Evolutionary conservation across 2,329 filamentous ascomycete species (phyloP).

Genomic region (Beauveria sp.): DNA sequence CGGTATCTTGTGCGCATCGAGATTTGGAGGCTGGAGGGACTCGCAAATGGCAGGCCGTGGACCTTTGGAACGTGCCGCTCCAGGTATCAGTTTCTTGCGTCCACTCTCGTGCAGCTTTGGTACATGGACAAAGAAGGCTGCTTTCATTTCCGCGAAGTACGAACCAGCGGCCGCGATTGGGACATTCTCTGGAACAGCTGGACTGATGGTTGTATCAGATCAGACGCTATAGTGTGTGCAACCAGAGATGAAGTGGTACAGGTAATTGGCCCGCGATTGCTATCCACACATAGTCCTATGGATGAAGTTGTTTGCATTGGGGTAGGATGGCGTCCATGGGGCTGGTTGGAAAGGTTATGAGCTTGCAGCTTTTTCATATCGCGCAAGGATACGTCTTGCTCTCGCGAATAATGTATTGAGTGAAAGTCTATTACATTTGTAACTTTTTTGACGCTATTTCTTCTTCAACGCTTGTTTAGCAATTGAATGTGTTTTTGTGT

Average conservation of each 20-base stretch:
- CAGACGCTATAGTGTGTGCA: background rate
- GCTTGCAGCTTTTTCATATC: background rate
- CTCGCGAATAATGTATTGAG: background rate
- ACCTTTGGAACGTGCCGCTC: background rate
- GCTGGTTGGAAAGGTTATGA: conserved; percentile 1
- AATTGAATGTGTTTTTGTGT: background rate
- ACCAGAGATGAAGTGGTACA: background rate
- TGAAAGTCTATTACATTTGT: too few relatives aligned
- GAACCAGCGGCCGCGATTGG: conserved; percentile 12
- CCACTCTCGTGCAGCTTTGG: conserved; percentile 11
- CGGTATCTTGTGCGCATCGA: conserved; percentile 4
- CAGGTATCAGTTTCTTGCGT: conserved; percentile 1
- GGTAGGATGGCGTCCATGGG: background rate
- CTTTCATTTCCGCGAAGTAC: background rate
- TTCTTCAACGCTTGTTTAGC: background rate
- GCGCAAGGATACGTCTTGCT: background rate
- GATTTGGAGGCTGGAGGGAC: background rate
- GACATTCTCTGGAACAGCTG: conserved; percentile 24
- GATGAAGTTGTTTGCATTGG: background rate
- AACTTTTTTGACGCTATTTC: background rate
- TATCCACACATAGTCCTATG: conserved; percentile 9
- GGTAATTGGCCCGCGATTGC: conserved; percentile 8
- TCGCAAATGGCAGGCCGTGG: background rate
- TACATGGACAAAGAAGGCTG: conserved; percentile 6
- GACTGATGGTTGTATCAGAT: conserved; percentile 14